Conservation (phyloP, 257 asterid genomes). For the Solanum virginianum region DNA sequence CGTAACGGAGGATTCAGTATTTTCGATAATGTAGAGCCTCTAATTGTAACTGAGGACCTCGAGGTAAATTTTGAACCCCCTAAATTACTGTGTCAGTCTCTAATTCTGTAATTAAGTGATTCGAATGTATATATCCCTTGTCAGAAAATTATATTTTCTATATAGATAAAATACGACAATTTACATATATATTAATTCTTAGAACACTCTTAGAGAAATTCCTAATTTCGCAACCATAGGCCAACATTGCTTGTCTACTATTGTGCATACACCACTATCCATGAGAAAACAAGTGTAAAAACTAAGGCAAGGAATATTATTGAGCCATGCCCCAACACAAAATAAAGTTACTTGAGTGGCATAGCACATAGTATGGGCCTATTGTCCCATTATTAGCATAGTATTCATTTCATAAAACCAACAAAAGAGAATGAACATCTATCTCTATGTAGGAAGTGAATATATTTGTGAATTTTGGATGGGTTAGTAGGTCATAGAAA, state of each 20-base stretch:
- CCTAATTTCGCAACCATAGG: neutral
- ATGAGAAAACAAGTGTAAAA: neutral
- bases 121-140: neutral
- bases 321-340: neutral
- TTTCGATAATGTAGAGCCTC: neutral
- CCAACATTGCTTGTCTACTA: neutral
- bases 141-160: neutral
- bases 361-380: slow-evolving; percentile 1
- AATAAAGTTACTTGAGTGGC: neutral
- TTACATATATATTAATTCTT: neutral
- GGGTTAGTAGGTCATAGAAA: slow-evolving; percentile 10
- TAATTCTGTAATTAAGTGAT: neutral
- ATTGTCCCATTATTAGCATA: neutral
- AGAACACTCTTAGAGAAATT: neutral
- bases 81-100: fast-evolving
- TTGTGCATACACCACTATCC: neutral
- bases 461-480: neutral
- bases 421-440: neutral
- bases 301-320: neutral
- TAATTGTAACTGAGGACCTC: neutral
- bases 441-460: neutral
- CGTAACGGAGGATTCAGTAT: no score
- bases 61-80: neutral
- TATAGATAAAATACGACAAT: neutral
- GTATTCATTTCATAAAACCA: neutral